These are phyloP conservation scores for Botrytis squamosa DNA, from an alignment of 2,329 filamentous ascomycete genomes.

Conservation along the genomic window DNA sequence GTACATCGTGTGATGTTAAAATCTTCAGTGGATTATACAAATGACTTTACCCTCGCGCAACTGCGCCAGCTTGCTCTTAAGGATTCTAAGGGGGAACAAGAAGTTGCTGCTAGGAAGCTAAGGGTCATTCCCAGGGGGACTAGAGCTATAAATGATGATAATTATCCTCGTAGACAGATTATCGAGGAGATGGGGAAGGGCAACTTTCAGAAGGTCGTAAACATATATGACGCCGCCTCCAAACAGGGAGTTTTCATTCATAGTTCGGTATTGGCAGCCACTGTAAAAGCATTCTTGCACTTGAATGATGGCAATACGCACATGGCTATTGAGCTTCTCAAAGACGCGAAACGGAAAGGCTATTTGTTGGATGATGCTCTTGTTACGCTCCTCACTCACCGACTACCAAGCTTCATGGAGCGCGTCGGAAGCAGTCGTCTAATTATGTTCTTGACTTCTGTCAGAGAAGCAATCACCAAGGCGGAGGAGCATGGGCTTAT, in stretches of 20 bases:
- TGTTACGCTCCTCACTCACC: constrained; percentile 32
- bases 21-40: not conserved
- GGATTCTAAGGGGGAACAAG: constrained; percentile 14
- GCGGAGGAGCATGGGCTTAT: constrained; percentile 29
- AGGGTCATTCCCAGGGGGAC: not conserved
- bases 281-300: constrained; percentile 34
- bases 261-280: constrained; percentile 25
- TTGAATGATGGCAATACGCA: constrained; percentile 22
- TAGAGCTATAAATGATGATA: constrained; percentile 14
- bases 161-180: constrained; percentile 29
- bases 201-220: constrained; percentile 27
- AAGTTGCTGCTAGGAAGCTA: constrained; percentile 17
- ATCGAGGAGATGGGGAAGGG: constrained; percentile 25
- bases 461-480: constrained; percentile 25
- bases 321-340: constrained; percentile 29
- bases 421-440: constrained; percentile 14
- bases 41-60: constrained; percentile 29
- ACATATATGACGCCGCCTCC: constrained; percentile 33
- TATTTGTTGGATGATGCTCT: constrained; percentile 29
- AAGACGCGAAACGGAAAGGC: constrained; percentile 28
- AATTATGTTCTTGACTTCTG: constrained; percentile 15
- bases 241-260: constrained; percentile 17
- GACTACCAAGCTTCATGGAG: constrained; percentile 25
- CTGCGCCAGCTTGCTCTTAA: constrained; percentile 28
- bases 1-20: constrained; percentile 28